These are phyloP conservation scores for Chlorella sp. DNA, from an alignment of 139 green algal genomes.

Conservation along the genomic window DNA sequence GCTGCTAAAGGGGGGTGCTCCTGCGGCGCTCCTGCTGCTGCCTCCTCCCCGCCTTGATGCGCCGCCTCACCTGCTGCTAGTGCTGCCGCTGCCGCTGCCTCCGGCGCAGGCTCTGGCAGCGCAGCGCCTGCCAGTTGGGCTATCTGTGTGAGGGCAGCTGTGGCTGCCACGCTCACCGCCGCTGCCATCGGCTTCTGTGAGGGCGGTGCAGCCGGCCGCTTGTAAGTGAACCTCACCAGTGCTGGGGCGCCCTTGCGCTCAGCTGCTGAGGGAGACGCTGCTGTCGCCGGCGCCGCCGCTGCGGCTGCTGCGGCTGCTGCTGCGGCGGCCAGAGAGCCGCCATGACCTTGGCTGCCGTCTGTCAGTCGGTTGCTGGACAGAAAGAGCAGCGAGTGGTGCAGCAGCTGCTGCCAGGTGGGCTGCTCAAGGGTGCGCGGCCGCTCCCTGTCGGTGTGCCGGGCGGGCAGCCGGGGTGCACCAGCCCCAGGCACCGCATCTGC, in stretches of 20 bases:
- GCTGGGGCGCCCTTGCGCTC: not conserved
- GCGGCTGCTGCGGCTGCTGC: not conserved
- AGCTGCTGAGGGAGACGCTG: not conserved
- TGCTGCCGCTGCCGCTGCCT: not conserved
- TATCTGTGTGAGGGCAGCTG: not conserved
- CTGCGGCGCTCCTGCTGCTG: not conserved
- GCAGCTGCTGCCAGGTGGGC: slow-evolving; percentile 30
- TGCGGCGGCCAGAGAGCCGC: not conserved
- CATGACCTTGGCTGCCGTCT: not conserved
- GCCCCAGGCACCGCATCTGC: not conserved
- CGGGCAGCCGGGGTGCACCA: not conserved
- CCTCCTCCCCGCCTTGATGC: not conserved
- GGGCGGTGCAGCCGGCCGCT: not conserved
- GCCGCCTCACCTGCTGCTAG: not conserved
- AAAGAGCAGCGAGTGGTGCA: slow-evolving; percentile 34
- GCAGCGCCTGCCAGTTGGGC: too few relatives aligned
- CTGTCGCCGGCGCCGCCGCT: not conserved
- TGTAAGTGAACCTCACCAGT: slow-evolving; percentile 26
- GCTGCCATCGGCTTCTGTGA: not conserved
- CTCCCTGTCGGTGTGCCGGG: not conserved
- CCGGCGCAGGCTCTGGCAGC: not conserved
- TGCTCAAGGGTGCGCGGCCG: slow-evolving; percentile 14
- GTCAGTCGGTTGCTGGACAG: slow-evolving; percentile 16
- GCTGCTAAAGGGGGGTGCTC: not conserved
- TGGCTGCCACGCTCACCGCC: not conserved